Evolutionary conservation across 192 early-diverging fungal species (phyloP), one percentile per base, ranked within the genome.

Genomic region (Phlyctochytrium planicorne): DNA sequence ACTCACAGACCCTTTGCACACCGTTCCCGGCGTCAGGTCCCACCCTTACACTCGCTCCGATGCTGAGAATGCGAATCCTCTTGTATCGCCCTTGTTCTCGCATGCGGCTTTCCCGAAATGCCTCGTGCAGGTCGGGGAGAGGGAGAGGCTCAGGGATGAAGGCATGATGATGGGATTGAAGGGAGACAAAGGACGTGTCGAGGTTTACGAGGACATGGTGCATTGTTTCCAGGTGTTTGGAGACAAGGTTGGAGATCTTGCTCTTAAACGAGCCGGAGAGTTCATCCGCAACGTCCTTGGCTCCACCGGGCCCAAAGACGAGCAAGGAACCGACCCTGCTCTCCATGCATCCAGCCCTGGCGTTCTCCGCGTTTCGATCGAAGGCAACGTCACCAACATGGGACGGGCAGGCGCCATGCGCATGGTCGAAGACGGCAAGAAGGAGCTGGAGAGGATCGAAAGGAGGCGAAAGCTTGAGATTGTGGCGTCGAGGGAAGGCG

Each of bases 181-280:
- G 47, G 24, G 60, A 56, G 34, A 33, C 14, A 62, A 57, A 29
- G 12, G 65, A 3, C 25, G 63, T 2, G 56, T 70, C 47, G 74
- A 75, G 53, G 20, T 75, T 2, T 75, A 53, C 29, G 47, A 69
- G 35, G 64, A 70, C 60, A 63, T 65, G 74, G 64, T 67, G 30
- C 74, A 75, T 36, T 59, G 69, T 0, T 75, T 75, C 59, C 74
- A 75, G 53, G 52, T 61, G 1, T 75, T 75, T 71, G 74, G 74
- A 3, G 74, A 70, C 17, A 59, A 56, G 34, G 47, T 55, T 2
- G 64, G 66, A 6, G 25, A 31, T 1, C 27, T 30, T 0, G 64
- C 68, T 32, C 62, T 75, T 3, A 6, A 30, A 30, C 40, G 68
- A 35, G 47, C 68, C 16, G 74, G 74, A 0, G 55, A 65, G 2